Conservation (phyloP, 2,329 filamentous ascomycete genomes). For the Alternaria longipes region DNA sequence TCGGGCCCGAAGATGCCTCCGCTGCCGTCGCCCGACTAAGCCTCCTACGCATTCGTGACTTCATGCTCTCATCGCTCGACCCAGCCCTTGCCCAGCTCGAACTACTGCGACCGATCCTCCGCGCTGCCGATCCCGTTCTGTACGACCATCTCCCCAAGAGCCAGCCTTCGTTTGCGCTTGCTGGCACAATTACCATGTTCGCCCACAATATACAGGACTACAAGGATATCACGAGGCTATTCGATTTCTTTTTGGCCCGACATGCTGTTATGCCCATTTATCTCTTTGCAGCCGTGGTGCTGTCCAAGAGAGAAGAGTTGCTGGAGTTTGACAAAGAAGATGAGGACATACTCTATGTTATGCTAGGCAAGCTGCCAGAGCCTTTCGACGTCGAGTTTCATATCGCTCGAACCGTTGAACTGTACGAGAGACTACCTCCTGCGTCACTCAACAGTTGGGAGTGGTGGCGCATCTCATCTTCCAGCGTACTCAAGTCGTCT, state of each 20-base stretch:
- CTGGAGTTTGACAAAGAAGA: constrained; percentile 77
- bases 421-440: constrained; percentile 76
- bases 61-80: constrained; percentile 89
- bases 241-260: constrained; percentile 87
- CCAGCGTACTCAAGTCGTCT: constrained; percentile 88
- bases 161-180: constrained; percentile 90
- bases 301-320: constrained; percentile 83
- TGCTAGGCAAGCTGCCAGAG: constrained; percentile 84
- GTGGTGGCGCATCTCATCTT: constrained; percentile 76
- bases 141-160: constrained; percentile 78
- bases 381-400: constrained; percentile 82
- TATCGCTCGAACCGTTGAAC: constrained; percentile 69
- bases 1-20: constrained; percentile 70
- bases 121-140: constrained; percentile 74
- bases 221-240: constrained; percentile 85
- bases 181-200: constrained; percentile 94
- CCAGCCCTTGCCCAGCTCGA: constrained; percentile 86
- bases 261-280: constrained; percentile 92
- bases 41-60: constrained; percentile 89
- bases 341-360: constrained; percentile 89
- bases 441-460: constrained; percentile 68
- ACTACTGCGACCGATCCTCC: constrained; percentile 83
- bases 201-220: constrained; percentile 95
- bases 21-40: constrained; percentile 81
- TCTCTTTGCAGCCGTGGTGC: constrained; percentile 79